Conservation (phyloP, 2,329 filamentous ascomycete genomes). For the Scortechinia acanthostroma region DNA sequence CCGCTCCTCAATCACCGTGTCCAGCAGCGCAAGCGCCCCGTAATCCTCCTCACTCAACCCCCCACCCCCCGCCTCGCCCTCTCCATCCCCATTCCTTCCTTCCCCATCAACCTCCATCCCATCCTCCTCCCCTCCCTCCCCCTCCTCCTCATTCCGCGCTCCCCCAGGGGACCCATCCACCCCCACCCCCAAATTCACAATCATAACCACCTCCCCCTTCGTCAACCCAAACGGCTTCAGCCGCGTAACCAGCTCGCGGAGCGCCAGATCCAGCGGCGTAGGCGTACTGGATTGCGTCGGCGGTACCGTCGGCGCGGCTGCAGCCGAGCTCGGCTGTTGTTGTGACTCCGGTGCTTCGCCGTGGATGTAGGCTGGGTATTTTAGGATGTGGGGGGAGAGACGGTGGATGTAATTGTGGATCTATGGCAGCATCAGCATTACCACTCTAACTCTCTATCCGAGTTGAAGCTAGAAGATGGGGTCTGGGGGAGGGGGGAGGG, state of each 20-base stretch:
- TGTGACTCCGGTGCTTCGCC: background rate
- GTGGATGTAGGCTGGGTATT: constrained; percentile 15
- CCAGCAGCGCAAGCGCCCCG: constrained; percentile 22
- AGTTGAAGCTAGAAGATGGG: too few relatives aligned
- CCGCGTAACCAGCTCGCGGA: constrained; percentile 21
- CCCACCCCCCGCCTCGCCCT: background rate
- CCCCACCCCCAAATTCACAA: constrained; percentile 32
- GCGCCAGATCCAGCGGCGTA: constrained; percentile 24
- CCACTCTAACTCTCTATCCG: background rate
- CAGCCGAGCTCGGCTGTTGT: background rate
- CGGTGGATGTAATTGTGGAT: constrained; percentile 29
- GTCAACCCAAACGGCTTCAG: constrained; percentile 29
- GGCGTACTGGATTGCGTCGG: background rate
- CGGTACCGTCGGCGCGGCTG: background rate
- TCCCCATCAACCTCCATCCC: constrained; percentile 5
- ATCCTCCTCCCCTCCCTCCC: constrained; percentile 5
- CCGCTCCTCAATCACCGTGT: constrained; percentile 29
- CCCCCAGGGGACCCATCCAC: constrained; percentile 7
- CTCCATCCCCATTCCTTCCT: background rate
- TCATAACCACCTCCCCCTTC: constrained; percentile 33
- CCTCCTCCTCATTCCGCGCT: too few relatives aligned
- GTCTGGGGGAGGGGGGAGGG: background rate
- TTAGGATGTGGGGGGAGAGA: constrained; percentile 25
- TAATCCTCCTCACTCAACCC: constrained; percentile 11
- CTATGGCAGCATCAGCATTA: constrained; percentile 9